These are phyloP conservation scores for Sarcomyxa edulis DNA, from an alignment of 768 basidiomycete species.

Conservation along the genomic window DNA sequence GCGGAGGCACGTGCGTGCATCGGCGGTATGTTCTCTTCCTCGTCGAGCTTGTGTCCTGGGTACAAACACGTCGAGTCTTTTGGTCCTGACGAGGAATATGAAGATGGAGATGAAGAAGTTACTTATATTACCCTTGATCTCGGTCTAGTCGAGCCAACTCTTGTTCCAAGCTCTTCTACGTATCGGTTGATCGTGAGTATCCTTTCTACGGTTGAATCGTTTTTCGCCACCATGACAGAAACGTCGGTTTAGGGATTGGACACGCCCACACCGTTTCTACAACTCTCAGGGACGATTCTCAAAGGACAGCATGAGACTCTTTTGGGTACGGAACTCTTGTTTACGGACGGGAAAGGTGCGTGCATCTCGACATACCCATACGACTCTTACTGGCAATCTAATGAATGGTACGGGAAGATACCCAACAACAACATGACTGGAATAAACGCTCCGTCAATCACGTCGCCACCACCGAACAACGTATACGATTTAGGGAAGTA, in stretches of 20 bases:
- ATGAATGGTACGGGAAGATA: not conserved
- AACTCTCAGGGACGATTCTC: slow-evolving; percentile 70
- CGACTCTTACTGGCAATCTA: not conserved
- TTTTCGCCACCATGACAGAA: not conserved
- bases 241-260: slow-evolving; percentile 78
- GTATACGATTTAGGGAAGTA: slow-evolving; percentile 72
- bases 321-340: slow-evolving; percentile 72
- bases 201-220: not conserved
- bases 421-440: slow-evolving; percentile 33
- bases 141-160: slow-evolving; percentile 64
- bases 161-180: slow-evolving; percentile 64
- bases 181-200: slow-evolving; percentile 71
- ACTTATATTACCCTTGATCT: slow-evolving; percentile 73
- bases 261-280: slow-evolving; percentile 71
- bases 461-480: slow-evolving; percentile 58
- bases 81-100: slow-evolving; percentile 64
- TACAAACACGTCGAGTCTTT: slow-evolving; percentile 65
- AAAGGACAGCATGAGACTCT: slow-evolving; percentile 64
- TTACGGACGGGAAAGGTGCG: slow-evolving; percentile 63
- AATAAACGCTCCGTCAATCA: slow-evolving; percentile 48
- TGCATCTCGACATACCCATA: not conserved
- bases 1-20: not conserved
- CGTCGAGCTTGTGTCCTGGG: slow-evolving; percentile 39
- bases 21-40: slow-evolving; percentile 3
- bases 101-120: slow-evolving; percentile 52